Conservation (phyloP, 106 monocot species). For the Dioscorea dumetorum region DNA sequence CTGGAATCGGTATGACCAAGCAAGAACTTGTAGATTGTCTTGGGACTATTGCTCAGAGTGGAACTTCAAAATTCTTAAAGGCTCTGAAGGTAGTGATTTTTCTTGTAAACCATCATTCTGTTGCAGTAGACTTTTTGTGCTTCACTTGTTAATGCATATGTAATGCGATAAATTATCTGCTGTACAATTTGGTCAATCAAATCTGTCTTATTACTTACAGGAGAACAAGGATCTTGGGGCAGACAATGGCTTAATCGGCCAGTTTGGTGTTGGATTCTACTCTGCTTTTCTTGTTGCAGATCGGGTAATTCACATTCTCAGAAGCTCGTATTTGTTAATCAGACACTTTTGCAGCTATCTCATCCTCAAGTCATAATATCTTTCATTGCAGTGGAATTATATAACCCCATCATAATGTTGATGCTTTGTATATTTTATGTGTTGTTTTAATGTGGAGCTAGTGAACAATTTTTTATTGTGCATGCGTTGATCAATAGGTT, state of each 20-base stretch:
- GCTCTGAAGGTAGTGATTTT: slow-evolving; percentile 67
- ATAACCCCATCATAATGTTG: too few relatives aligned
- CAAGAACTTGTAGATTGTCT: slow-evolving; percentile 93
- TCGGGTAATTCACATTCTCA: slow-evolving; percentile 29
- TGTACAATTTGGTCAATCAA: not conserved
- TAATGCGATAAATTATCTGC: not conserved
- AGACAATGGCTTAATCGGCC: slow-evolving; percentile 94
- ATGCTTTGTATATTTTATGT: too few relatives aligned
- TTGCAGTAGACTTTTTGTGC: too few relatives aligned
- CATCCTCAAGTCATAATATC: too few relatives aligned
- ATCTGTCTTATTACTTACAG: slow-evolving; percentile 18
- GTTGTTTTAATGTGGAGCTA: too few relatives aligned
- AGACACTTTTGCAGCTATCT: too few relatives aligned
- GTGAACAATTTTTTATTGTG: too few relatives aligned
- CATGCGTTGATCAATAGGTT: slow-evolving; percentile 33
- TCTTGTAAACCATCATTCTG: not conserved
- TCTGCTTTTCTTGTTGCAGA: slow-evolving; percentile 99
- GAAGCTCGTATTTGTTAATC: not conserved
- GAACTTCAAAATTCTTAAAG: slow-evolving; percentile 90
- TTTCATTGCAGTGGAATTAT: too few relatives aligned
- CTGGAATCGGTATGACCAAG: slow-evolving; percentile 98
- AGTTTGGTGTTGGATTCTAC: slow-evolving; percentile 99
- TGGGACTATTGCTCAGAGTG: slow-evolving; percentile 99
- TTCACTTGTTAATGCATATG: too few relatives aligned
- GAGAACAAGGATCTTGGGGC: slow-evolving; percentile 93